phyloP scores from a whole-genome alignment of 2,329 filamentous ascomycete species.

The Elsinoe ampelina region DNA sequence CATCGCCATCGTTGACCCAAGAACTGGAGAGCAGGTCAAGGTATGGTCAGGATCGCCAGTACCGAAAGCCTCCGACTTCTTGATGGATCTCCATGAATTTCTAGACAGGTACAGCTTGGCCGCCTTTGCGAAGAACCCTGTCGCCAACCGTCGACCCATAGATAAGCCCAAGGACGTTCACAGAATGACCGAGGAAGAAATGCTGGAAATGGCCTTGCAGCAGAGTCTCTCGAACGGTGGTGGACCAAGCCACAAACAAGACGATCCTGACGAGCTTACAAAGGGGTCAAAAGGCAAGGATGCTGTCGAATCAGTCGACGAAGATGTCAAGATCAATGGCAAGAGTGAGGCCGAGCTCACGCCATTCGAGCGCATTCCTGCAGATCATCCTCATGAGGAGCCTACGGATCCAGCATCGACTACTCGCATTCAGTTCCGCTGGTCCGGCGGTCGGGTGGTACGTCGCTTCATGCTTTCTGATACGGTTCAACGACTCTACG shows the following conservation, averaged over 20 bases:
- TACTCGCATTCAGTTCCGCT: slow-evolving; percentile 86
- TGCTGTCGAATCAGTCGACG: slow-evolving; percentile 32
- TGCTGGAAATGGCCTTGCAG: slow-evolving; percentile 86
- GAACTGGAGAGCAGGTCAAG: slow-evolving; percentile 95
- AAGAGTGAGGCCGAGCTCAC: slow-evolving; percentile 29
- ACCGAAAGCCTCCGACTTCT: slow-evolving; percentile 66
- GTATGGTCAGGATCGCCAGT: slow-evolving; percentile 83
- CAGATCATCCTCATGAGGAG: slow-evolving; percentile 64
- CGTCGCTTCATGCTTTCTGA: slow-evolving; percentile 74
- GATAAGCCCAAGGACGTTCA: slow-evolving; percentile 59
- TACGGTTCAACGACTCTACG: slow-evolving; percentile 73
- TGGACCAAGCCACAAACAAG: slow-evolving; percentile 43
- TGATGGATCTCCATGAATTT: slow-evolving; percentile 88
- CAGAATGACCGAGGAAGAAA: slow-evolving; percentile 92
- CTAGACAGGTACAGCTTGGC: slow-evolving; percentile 93
- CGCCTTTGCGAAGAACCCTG: slow-evolving; percentile 82
- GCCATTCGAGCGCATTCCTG: slow-evolving; percentile 62
- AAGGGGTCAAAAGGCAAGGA: slow-evolving; percentile 49
- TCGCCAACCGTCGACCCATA: slow-evolving; percentile 67
- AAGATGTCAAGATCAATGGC: slow-evolving; percentile 18
- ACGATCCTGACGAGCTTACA: slow-evolving; percentile 83
- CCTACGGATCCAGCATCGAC: slow-evolving; percentile 63
- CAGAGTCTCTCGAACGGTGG: slow-evolving; percentile 64
- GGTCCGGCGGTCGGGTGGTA: slow-evolving; percentile 75
- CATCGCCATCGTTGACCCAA: slow-evolving; percentile 88